Base-by-base conservation (phyloP, 495 filamentous ascomycete genomes). In the Corynascus novoguineensis region DNA sequence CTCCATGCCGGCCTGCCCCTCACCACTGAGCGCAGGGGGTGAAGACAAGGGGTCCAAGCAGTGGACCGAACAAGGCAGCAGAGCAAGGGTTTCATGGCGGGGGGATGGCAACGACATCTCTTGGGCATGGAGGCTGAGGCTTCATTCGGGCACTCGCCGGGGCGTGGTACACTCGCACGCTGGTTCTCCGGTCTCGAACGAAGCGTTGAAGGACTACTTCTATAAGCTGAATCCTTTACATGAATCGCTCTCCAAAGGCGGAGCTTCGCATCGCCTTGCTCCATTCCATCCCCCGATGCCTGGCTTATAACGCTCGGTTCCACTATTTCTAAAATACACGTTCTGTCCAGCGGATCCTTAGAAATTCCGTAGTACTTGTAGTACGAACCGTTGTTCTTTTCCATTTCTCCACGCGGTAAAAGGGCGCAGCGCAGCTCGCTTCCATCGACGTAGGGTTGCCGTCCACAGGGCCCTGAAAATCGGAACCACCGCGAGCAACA, bases 31-130 rank as follows among this genome's bases (percentile, higher is more conserved):
- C n/a, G 17, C 27, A 32, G 28, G 51, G 51, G 40, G 17, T 11
- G 1, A 21, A 15, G 28, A 35, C 51, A 54, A 25, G 51, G 51
- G 51, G 32, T 40, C n/a, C n/a, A n/a, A n/a, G n/a, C 17, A 34
- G 40, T 54, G 40, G 52, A 46, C n/a, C 29, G n/a, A 9, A 22
- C 40, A 34, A 47, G 41, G 22, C 29, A 47, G 42, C 41, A 55
- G n/a, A 19, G 42, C 41, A 35, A 29, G 41, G 41, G 22, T 47
- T 15, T 15, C 22, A 34, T 11, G 50, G 17, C 15, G 38, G 22
- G 35, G 28, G 31, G 28, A 45, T 29, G 17, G 19, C 28, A 19
- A 44, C 24, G 49, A 29, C 50, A 32, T 14, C n/a, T 8, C 15
- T 4, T 4, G 8, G 27, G 21, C 46, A 21, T 8, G 19, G 27